Percentiles rank a stretch among this genome's conserved stretches.
These are phyloP conservation scores for Arabidopsis suecica DNA, from an alignment of 345 rosid genomes.

Conservation along the genomic window DNA sequence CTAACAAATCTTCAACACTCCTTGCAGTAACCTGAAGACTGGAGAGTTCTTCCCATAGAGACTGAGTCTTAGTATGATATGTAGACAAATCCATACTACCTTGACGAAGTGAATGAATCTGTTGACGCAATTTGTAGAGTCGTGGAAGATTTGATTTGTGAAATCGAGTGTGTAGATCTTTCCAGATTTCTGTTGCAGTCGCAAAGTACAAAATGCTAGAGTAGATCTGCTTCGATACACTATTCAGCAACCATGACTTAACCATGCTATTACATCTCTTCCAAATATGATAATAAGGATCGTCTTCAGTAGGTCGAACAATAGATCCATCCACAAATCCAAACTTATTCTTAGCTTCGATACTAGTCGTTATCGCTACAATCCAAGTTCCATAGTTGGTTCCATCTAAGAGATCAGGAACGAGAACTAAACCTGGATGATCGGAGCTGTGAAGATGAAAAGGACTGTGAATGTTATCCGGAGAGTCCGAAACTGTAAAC, in stretches of 20 bases:
- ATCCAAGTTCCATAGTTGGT: neutral
- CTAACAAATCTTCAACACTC: accelerated
- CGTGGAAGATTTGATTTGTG: neutral
- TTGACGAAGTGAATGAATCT: neutral
- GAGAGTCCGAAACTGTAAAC: neutral
- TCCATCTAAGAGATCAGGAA: neutral
- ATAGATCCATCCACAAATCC: neutral
- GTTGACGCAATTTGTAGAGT: neutral
- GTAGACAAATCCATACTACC: neutral
- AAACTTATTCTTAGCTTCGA: neutral
- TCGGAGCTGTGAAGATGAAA: neutral
- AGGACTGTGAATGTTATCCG: neutral
- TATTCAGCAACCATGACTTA: neutral
- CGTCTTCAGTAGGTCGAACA: neutral
- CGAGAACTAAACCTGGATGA: neutral
- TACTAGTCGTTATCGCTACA: neutral
- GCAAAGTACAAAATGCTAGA: neutral
- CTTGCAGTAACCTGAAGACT: neutral
- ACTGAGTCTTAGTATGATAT: neutral
- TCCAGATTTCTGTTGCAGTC: neutral
- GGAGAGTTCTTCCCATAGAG: neutral
- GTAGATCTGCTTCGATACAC: neutral
- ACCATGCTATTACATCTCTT: neutral
- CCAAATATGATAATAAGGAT: neutral
- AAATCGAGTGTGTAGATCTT: neutral